Percentiles rank a stretch among this genome's conserved stretches.
phyloP scores from a whole-genome alignment of 2,329 filamentous ascomycete species.

The Neopestalotiopsis rosae region DNA sequence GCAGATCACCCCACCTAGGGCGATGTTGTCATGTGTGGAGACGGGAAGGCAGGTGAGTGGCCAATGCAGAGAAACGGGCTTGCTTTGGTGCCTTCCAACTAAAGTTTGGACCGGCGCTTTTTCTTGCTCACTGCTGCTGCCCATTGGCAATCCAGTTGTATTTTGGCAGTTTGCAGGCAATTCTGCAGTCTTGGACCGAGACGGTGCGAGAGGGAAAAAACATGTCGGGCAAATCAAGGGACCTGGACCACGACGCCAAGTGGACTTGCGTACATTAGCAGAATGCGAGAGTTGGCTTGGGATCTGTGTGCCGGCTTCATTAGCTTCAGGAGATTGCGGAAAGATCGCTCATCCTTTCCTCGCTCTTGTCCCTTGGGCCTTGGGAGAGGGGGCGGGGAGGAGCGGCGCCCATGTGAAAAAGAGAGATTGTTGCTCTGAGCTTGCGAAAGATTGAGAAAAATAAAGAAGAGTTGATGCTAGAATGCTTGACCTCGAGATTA shows the following conservation, averaged over 20 bases:
- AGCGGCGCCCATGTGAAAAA: not conserved
- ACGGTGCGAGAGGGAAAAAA: not conserved
- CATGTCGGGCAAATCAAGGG: slow-evolving; percentile 7
- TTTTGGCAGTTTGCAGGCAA: not conserved
- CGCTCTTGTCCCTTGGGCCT: not conserved
- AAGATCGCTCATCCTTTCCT: not conserved
- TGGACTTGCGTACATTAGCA: slow-evolving; percentile 10
- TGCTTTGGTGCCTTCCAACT: not conserved
- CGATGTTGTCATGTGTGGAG: slow-evolving; percentile 2
- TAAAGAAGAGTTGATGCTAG: not conserved
- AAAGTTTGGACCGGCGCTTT: not conserved
- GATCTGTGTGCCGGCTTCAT: not conserved
- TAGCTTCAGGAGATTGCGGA: slow-evolving; percentile 4
- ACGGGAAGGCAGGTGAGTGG: not conserved
- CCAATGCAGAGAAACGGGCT: slow-evolving; percentile 5
- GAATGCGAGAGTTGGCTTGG: not conserved
- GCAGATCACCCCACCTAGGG: not conserved
- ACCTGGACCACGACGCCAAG: slow-evolving; percentile 9
- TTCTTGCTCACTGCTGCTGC: too few relatives aligned
- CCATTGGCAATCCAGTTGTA: not conserved
- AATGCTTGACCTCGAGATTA: not conserved
- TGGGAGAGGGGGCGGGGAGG: not conserved
- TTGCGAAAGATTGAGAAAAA: not conserved
- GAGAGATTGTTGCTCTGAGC: not conserved
- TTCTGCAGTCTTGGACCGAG: too few relatives aligned